Conservation (phyloP, 768 basidiomycete genomes). For the Xerocomus potaroensis region DNA sequence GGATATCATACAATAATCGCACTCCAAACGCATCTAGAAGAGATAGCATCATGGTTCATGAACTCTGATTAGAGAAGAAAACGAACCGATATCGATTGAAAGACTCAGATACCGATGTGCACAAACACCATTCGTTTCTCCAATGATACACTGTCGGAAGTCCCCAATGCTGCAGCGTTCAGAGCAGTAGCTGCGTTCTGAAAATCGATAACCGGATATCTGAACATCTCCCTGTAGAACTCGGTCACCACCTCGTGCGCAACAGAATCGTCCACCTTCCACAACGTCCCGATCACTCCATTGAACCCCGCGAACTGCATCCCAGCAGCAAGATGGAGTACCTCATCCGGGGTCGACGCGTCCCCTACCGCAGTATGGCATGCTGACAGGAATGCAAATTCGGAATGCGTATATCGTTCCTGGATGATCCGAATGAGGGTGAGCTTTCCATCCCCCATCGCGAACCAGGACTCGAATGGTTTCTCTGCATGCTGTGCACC, state of each 20-base stretch:
- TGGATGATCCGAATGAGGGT: slow-evolving; percentile 1
- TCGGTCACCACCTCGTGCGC: too few relatives aligned
- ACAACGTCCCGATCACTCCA: too few relatives aligned
- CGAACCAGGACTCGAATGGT: not conserved
- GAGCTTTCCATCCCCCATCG: not conserved
- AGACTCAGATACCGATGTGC: not conserved
- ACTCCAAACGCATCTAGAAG: too few relatives aligned
- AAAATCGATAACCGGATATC: not conserved
- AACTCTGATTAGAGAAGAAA: too few relatives aligned
- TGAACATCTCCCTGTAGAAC: not conserved
- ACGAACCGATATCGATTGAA: not conserved
- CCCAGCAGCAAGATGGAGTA: not conserved
- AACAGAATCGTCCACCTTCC: too few relatives aligned
- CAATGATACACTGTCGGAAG: not conserved
- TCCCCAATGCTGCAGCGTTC: not conserved
- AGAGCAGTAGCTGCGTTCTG: not conserved
- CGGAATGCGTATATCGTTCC: not conserved
- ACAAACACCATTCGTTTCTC: not conserved
- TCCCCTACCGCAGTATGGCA: not conserved
- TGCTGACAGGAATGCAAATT: not conserved
- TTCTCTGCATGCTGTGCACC: not conserved
- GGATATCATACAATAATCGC: too few relatives aligned
- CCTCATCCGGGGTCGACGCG: not conserved
- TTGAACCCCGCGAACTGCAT: not conserved
- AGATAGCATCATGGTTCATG: too few relatives aligned